Percentiles rank a stretch among this genome's conserved stretches.
These are phyloP conservation scores for Backusella mclennaniae DNA, from an alignment of 192 early-diverging fungal species.

Conservation along the genomic window DNA sequence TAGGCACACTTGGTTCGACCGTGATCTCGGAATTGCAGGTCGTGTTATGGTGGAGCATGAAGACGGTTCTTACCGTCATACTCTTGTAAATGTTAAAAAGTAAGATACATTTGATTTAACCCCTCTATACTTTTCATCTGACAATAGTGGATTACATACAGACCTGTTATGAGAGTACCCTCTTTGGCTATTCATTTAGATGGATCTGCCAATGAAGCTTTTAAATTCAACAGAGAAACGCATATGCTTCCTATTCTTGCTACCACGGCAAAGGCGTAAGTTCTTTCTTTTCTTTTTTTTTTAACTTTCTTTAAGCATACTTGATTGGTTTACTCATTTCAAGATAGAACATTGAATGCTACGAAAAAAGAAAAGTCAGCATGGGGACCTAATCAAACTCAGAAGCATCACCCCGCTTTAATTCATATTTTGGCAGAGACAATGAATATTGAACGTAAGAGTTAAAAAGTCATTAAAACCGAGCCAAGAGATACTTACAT, in stretches of 20 bases:
- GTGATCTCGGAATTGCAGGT: constrained; percentile 95
- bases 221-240: constrained; percentile 94
- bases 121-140: not conserved
- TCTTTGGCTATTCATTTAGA: constrained; percentile 97
- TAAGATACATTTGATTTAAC: constrained; percentile 12
- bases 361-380: constrained; percentile 11
- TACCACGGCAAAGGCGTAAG: constrained; percentile 59
- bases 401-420: constrained; percentile 82
- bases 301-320: not conserved
- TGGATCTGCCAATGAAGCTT: constrained; percentile 67
- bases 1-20: constrained; percentile 96
- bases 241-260: constrained; percentile 90
- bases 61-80: constrained; percentile 67
- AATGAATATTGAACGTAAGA: constrained; percentile 57
- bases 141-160: constrained; percentile 12
- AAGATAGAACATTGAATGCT: constrained; percentile 29
- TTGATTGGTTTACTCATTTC: not conserved
- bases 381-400: constrained; percentile 23
- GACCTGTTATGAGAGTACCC: constrained; percentile 92
- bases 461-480: too few relatives aligned
- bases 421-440: constrained; percentile 77
- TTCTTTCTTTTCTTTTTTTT: not conserved
- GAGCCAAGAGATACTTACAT: not conserved
- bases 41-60: constrained; percentile 78
- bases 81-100: constrained; percentile 75